Percentiles rank a stretch among this genome's conserved stretches.
Conservation (phyloP, 441 rosid species). For the Raphanus hybrid region DNA sequence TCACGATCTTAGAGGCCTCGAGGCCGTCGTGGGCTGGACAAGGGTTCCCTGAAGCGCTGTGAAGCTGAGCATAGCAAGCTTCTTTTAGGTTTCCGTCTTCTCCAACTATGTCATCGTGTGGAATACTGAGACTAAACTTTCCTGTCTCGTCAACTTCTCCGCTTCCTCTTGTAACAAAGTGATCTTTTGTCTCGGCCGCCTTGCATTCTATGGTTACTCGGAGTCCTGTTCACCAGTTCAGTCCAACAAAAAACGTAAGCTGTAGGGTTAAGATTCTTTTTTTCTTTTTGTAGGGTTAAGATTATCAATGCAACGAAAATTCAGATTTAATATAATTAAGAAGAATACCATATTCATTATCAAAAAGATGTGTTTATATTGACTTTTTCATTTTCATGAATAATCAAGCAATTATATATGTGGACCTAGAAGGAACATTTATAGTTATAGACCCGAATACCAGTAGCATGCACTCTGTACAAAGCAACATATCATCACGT, state of each 20-base stretch:
- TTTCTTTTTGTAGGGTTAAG: too few relatives aligned
- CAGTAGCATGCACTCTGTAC: neutral
- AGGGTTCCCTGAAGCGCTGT: slow-evolving; percentile 59
- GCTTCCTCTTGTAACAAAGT: slow-evolving; percentile 53
- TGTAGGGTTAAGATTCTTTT: neutral
- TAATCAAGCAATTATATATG: neutral
- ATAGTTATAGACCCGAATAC: neutral
- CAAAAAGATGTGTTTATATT: neutral
- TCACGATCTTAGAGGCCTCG: slow-evolving; percentile 61
- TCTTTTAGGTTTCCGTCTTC: slow-evolving; percentile 59
- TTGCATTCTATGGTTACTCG: slow-evolving; percentile 78
- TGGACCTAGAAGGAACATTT: neutral
- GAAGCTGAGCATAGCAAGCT: slow-evolving; percentile 85
- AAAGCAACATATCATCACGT: neutral
- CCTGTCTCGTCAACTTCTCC: slow-evolving; percentile 68
- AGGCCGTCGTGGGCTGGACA: slow-evolving; percentile 62
- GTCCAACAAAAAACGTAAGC: neutral
- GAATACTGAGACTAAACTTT: slow-evolving; percentile 56
- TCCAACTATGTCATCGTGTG: slow-evolving; percentile 57
- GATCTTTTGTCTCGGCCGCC: slow-evolving; percentile 45
- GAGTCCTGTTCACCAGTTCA: slow-evolving; percentile 55
- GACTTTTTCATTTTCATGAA: neutral
- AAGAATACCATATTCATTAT: neutral
- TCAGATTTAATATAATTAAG: neutral
- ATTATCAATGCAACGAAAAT: neutral